Evolutionary conservation across 2,329 filamentous ascomycete genomes (phyloP).

Genomic region (Fusarium sp.): DNA sequence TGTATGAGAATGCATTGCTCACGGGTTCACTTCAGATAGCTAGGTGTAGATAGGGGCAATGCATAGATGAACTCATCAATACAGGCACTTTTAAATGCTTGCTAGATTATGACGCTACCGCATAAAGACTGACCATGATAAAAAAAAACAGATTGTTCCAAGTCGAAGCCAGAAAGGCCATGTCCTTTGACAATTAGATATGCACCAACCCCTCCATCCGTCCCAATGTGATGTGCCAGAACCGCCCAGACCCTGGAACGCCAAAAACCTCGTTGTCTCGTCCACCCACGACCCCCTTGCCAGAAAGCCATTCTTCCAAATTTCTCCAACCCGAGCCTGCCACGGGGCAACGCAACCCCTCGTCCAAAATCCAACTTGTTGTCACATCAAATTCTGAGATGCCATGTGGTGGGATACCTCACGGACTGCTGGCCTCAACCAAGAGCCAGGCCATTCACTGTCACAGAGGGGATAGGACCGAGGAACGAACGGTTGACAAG

Average conservation of each 20-base stretch:
- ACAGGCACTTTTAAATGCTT: constrained; percentile 31
- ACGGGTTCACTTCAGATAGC: not conserved
- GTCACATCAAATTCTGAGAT: constrained; percentile 28
- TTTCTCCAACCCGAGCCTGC: constrained; percentile 16
- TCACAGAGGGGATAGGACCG: constrained; percentile 21
- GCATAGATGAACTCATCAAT: constrained; percentile 10
- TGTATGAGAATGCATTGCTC: not conserved
- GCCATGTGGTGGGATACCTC: constrained; percentile 25
- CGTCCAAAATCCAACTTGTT: constrained; percentile 21
- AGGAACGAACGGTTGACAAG: constrained; percentile 8
- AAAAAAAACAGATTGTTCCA: constrained; percentile 28
- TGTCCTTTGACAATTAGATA: constrained; percentile 39
- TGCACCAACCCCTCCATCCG: constrained; percentile 34
- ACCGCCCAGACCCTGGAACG: constrained; percentile 41
- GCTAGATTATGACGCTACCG: constrained; percentile 44
- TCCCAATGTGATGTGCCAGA: constrained; percentile 37
- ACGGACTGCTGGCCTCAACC: constrained; percentile 6
- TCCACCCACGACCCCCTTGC: constrained; percentile 25
- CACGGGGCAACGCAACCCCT: constrained; percentile 5
- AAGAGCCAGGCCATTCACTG: constrained; percentile 8
- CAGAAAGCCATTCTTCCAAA: constrained; percentile 1
- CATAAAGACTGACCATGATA: constrained; percentile 37
- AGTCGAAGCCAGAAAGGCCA: constrained; percentile 27
- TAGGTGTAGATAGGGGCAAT: not conserved
- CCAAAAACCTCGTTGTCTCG: constrained; percentile 42